Percentiles rank a stretch among this genome's conserved stretches.
Evolutionary conservation across 768 basidiomycete genomes (phyloP).

Genomic region (Macrolepiota dolichaula): DNA sequence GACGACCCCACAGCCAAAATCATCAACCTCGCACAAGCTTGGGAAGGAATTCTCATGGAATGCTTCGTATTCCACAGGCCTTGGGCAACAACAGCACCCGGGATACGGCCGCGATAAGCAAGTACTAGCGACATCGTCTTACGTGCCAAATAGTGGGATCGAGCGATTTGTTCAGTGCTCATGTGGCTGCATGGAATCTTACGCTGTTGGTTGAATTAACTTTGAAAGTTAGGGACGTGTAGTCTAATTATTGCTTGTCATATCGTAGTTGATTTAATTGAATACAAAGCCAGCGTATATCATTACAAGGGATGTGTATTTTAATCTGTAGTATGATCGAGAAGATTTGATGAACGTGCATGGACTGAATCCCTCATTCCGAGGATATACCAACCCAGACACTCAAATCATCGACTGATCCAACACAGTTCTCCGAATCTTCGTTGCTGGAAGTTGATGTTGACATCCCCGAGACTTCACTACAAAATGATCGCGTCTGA

Average conservation of each 20-base stretch:
- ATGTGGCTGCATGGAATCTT: constrained; percentile 36
- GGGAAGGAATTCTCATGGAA: not conserved
- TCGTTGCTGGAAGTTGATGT: not conserved
- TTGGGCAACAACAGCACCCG: not conserved
- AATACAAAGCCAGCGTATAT: not conserved
- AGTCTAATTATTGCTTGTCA: not conserved
- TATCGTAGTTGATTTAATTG: not conserved
- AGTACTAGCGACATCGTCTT: not conserved
- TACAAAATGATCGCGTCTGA: not conserved
- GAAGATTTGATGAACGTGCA: no score
- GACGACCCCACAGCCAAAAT: constrained; percentile 5
- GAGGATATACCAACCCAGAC: not conserved
- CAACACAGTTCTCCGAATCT: no score
- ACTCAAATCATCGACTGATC: not conserved
- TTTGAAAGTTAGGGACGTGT: not conserved
- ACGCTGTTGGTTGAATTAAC: constrained; percentile 14
- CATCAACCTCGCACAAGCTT: constrained; percentile 1
- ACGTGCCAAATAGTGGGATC: not conserved
- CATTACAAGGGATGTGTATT: not conserved
- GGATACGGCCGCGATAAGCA: not conserved
- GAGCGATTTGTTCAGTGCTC: constrained; percentile 23
- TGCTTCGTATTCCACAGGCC: not conserved
- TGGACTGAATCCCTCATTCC: no score
- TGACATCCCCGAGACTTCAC: not conserved
- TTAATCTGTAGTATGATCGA: no score